Evolutionary conservation across 352 stramenopile genomes (phyloP), one percentile per base, ranked within the genome.

Genomic region (Phytophthora sansomeana): DNA sequence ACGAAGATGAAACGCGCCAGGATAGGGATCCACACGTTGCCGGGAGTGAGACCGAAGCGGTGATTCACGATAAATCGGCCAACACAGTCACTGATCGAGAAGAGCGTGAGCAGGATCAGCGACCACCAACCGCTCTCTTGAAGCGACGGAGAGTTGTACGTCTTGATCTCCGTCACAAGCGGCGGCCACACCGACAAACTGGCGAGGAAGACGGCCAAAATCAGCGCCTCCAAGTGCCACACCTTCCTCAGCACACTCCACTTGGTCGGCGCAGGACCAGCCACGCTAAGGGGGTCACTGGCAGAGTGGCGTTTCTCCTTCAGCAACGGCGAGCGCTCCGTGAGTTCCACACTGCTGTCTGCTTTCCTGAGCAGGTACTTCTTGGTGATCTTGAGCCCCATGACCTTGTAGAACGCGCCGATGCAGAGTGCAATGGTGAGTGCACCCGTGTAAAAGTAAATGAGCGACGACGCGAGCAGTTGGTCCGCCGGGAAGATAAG

Each of bases 361-460:
- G 54, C 62, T 24, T 74, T 70, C 16, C 59, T 69, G 1, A 68
- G 26, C 29, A 89, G 52, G 58, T 74, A 89, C 46, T 85, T 83
- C 8, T 76, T 75, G 11, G 86, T 88, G 59, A 94, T 84, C 36
- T 59, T 46, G 24, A 94, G 65, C 5, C 48, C 35, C 58, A 91
- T 76, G 13, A 92, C 57, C 43, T 80, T 83, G 63, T 88, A 92
- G 64, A 92, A 96, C 26, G 85, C 85, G 28, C 70, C 46, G 35
- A 96, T 91, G 67, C 85, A 96, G 21, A 93, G 63, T 36, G 67
- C 80, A 55, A 96, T 92, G 5, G 88, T 93, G 38, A 94, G 51
- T 6, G 84, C 88, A 33, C 88, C 88, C 0, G 78, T 87, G 62
- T 94, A 94, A 64, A 94, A 94, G 77, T 93, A 96, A 41, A 93